Base-by-base conservation (phyloP, 2,329 filamentous ascomycete species). In the Claviceps digitariae region DNA sequence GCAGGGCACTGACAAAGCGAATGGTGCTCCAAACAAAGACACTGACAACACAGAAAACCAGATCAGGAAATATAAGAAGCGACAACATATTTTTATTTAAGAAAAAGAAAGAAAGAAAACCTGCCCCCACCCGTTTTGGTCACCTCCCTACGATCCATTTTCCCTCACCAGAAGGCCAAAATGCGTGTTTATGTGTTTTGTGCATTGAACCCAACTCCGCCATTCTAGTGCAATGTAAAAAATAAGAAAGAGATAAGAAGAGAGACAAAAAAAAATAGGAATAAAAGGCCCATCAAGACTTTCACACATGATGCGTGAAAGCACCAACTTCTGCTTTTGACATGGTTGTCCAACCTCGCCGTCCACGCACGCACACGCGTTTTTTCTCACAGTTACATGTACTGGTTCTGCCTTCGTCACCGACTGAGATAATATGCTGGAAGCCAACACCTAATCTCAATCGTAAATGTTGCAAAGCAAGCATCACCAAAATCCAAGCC, bases 181-280 rank as follows among this genome's bases (percentile, higher is more conserved):
- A 45, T 25, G 15, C 13, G 8, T 44, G 23, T 17, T 13, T 27
- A 17, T 17, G 15, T 45, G 20, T 21, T 25, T 5, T 57, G 40
- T 56, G 47, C 50, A 50, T 51, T 44, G 52, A 58, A 60, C 58
- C 59, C 57, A 60, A 61, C 59, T 59, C 60, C 60, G 51, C 60
- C 58, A 61, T 57, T 61, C 59, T 61, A 61, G 59, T 54, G 58
- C 59, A 61, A 60, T 59, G 58, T 60, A 53, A 56, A 45, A 38
- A 38, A n/a, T 1, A 17, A 17, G 17, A 17, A 38, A 45, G 7
- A 48, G 58, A 58, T 46, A 54, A 58, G 54, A 58, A 52, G 54
- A 54, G 21, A 53, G 48, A 54, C 50, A 47, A 55, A 50, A 55
- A 23, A 53, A 53, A 54, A 52, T 53, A 55, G 23, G 25, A 48